These are phyloP conservation scores for Kregervanrija delftensis DNA, from an alignment of 805 yeast genomes.

Conservation along the genomic window DNA sequence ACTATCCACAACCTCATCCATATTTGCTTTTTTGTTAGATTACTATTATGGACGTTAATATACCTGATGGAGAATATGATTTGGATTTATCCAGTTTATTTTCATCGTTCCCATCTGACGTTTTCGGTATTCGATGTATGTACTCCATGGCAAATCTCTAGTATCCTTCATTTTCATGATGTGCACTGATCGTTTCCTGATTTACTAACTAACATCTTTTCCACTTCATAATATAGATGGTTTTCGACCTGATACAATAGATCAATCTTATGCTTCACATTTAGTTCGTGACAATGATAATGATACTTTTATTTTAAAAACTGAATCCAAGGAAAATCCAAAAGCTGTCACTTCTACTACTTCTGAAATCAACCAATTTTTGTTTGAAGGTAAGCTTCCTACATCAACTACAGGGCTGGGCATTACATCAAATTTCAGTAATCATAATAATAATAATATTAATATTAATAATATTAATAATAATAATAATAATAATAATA, in stretches of 20 bases:
- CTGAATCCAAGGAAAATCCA: constrained; percentile 20
- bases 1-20: neutral
- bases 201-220: neutral
- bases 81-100: constrained; percentile 25
- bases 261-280: constrained; percentile 16
- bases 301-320: constrained; percentile 17
- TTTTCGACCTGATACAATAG: constrained; percentile 28
- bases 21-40: neutral
- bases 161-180: too few relatives aligned
- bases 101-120: constrained; percentile 11
- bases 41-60: constrained; percentile 1
- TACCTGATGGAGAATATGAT: constrained; percentile 32
- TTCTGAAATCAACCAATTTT: constrained; percentile 12
- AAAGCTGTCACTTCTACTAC: constrained; percentile 13
- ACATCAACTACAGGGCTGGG: too few relatives aligned
- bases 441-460: too few relatives aligned
- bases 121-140: constrained; percentile 29
- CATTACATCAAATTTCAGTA: too few relatives aligned
- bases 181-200: too few relatives aligned
- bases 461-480: too few relatives aligned
- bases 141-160: constrained; percentile 1
- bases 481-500: too few relatives aligned
- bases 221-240: constrained; percentile 15
- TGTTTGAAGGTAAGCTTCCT: constrained; percentile 25
- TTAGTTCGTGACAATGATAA: constrained; percentile 14